Evolutionary conservation across 225 moss, liverwort and hornwort genomes (phyloP), one percentile per base, ranked within the genome.

Genomic region (Polytrichum commune): DNA sequence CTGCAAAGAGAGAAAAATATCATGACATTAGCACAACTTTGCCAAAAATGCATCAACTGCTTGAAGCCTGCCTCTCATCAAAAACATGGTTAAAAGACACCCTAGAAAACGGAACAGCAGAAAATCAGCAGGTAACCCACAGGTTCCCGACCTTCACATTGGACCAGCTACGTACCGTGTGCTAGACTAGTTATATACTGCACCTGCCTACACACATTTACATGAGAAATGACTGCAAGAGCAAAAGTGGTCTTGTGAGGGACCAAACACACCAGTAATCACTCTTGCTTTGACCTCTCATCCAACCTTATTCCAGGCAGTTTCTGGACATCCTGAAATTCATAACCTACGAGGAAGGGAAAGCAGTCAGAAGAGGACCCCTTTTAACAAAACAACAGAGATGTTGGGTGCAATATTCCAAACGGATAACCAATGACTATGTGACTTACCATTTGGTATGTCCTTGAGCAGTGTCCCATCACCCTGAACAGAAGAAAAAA

Each of bases 371-470:
- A 19, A 24, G 35, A 53, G 64, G 27, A 30, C 60, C 1, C 67
- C 19, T 33, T 29, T 55, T 5, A 28, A 66, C 5, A 66, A 55
- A 57, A 66, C 22, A 30, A 54, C 10, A 55, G 55, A 26, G 4
- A 63, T 55, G 10, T 10, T 22, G 23, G 6, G 25, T 27, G 18
- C 9, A 27, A 63, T 25, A 24, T 24, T 63, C 22, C 46, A 25
- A 66, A 46, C 3, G 3, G 0, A 46, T 2, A 46, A 16, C 32
- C 46, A 46, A 46, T 19, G 58, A 60, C 8, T 9, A 32, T 27
- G 5, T 4, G 71, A n/a, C 82, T 69, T 82, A 95, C 94, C 85
- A 78, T 95, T 95, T 30, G 94, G 94, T 56, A 95, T 90, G 68
- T 93, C 90, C 88, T 86, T 93, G 67, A 93, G 86, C 8, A 81